Evolutionary conservation across 805 yeast species (phyloP).

Genomic region (Zygosaccharomyces kombuchaensis): DNA sequence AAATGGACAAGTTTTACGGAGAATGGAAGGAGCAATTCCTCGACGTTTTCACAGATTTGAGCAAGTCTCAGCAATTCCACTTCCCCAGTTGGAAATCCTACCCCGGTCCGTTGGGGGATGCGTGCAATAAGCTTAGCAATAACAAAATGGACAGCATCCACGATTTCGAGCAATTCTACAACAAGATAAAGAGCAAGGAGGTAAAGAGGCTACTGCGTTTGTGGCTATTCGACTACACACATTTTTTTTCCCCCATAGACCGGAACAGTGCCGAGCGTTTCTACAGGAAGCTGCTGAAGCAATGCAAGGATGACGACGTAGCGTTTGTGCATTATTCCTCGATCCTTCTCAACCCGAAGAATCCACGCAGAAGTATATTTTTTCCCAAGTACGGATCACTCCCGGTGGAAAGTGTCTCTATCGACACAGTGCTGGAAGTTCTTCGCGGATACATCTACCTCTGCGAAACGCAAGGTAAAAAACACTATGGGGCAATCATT

Average conservation of each 20-base stretch:
- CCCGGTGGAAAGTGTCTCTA: conserved; percentile 15
- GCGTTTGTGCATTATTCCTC: conserved; percentile 25
- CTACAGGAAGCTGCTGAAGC: conserved; percentile 20
- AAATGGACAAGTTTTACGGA: conserved; percentile 19
- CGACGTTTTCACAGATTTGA: conserved; percentile 12
- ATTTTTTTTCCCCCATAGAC: conserved; percentile 11
- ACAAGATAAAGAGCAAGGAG: conserved; percentile 11
- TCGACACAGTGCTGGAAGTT: conserved; percentile 24
- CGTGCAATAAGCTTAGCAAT: conserved; percentile 19
- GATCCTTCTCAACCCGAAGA: conserved; percentile 20
- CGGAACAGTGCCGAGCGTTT: conserved; percentile 18
- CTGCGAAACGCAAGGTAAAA: conserved; percentile 9
- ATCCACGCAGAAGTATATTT: conserved; percentile 15
- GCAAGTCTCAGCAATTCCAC: conserved; percentile 22
- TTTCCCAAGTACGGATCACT: conserved; percentile 13
- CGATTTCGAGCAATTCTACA: conserved; percentile 26
- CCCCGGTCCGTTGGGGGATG: conserved; percentile 19
- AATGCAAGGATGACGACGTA: conserved; percentile 19
- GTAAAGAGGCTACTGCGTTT: conserved; percentile 22
- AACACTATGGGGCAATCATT: conserved; percentile 20
- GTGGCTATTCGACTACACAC: conserved; percentile 31
- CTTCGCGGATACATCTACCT: conserved; percentile 20
- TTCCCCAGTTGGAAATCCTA: conserved; percentile 28
- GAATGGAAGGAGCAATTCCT: conserved; percentile 24
- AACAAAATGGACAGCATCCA: conserved; percentile 21